Percentiles rank a stretch among this genome's conserved stretches.
Conservation (phyloP, 495 filamentous ascomycete genomes). For the Penicillium coprophilum region DNA sequence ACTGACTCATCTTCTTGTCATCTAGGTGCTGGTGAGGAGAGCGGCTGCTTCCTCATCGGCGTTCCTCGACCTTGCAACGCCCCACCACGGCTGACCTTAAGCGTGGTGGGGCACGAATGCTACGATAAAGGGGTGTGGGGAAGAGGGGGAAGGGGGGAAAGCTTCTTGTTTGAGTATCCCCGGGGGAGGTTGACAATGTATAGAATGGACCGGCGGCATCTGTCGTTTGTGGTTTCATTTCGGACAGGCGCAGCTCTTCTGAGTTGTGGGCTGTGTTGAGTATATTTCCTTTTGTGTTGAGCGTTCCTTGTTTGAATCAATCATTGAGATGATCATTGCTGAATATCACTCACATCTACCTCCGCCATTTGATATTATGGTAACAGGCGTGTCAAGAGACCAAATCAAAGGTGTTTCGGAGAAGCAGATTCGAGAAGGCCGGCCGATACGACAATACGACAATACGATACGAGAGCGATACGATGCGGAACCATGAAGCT, state of each 20-base stretch:
- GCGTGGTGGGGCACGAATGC: not conserved
- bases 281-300: not conserved
- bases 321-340: not conserved
- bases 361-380: not conserved
- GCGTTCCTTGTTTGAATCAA: not conserved
- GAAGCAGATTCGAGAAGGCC: no score
- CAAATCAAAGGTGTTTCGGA: no score
- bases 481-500: no score
- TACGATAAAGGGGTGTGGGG: not conserved
- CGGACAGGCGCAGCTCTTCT: not conserved
- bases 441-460: no score
- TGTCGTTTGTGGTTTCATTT: not conserved
- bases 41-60: not conserved
- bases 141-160: not conserved
- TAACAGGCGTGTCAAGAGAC: not conserved
- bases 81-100: constrained; percentile 2
- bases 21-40: not conserved
- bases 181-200: not conserved
- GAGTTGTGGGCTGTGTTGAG: not conserved
- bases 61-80: not conserved
- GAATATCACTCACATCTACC: not conserved
- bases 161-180: not conserved
- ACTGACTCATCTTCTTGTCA: not conserved
- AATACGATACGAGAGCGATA: no score
- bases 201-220: not conserved